Evolutionary conservation across 1,284 basidiomycete genomes (phyloP), one percentile per base, ranked within the genome.

Genomic region (Grifola frondosa): DNA sequence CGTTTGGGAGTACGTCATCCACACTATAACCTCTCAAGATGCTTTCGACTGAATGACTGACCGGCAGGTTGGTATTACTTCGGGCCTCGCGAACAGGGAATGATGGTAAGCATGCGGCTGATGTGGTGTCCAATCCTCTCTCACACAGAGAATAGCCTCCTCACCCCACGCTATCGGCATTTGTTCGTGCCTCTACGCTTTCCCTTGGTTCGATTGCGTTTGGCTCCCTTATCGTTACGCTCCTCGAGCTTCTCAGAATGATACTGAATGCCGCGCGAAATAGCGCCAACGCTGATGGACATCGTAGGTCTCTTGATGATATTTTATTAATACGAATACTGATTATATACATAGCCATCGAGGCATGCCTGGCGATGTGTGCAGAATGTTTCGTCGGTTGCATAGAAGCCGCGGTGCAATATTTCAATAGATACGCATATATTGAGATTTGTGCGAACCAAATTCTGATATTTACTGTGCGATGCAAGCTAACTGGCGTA

Each of bases 171-270:
- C 55, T 80, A 2, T 76, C 80, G 32, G 75, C 89, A 0, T 88
- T 96, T 60, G 74, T 76, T 26, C 81, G 92, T 20, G 86, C 90
- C n/a, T 87, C 84, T 12, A 92, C 91, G 0, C 70, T 87, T 40
- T 93, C 89, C 1, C 75, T 97, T 22, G 93, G 91, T 6, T 91
- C 88, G 0, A 92, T 96, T 56, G 89, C 90, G 5, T 93, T 95
- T 58, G 92, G 92, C 5, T 90, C 86, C 3, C 70, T 96, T 56
- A 90, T 96, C 49, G 91, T 96, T 32, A 91, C 93, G 0, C 61
- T 96, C 22, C 71, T 96, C 34, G 92, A 96, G 56, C 60, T 93
- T 5, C 54, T 94, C 32, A 71, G 81, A 33, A 71, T 91, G 44
- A 59, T 91, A 30, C 61, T 95, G 36, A 78, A 82, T 41, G 67